A percentile compares a stretch with the other conserved stretches of the same genome.
Conservation (phyloP, 2,329 filamentous ascomycete species). For the Xylariaceae sp. region DNA sequence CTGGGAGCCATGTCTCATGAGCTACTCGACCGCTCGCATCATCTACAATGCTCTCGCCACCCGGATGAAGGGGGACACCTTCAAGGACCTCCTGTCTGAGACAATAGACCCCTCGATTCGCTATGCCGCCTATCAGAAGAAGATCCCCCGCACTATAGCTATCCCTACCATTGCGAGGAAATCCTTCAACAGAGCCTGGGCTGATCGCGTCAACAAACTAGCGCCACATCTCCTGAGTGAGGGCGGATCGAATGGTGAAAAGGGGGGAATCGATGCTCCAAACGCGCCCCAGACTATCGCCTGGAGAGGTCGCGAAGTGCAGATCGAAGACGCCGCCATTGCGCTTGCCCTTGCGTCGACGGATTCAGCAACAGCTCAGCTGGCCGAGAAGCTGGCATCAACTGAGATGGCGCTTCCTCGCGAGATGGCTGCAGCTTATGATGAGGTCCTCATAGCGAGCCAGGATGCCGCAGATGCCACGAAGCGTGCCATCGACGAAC, state of each 20-base stretch:
- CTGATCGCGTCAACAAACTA: constrained; percentile 60
- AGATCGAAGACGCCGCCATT: constrained; percentile 88
- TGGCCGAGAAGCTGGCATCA: constrained; percentile 41
- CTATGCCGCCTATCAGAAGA: constrained; percentile 88
- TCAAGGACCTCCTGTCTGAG: constrained; percentile 76
- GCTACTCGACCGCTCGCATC: constrained; percentile 69
- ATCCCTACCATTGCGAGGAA: constrained; percentile 71
- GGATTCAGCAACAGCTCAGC: constrained; percentile 40
- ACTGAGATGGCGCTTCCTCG: constrained; percentile 39
- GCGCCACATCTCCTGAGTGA: constrained; percentile 62
- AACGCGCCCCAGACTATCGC: constrained; percentile 66
- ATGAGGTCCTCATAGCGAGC: constrained; percentile 79
- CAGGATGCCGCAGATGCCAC: constrained; percentile 93
- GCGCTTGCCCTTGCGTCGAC: constrained; percentile 74
- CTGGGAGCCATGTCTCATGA: constrained; percentile 72
- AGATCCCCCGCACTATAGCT: constrained; percentile 76
- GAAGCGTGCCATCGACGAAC: constrained; percentile 86
- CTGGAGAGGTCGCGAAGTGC: constrained; percentile 80
- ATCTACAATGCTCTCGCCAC: constrained; percentile 73
- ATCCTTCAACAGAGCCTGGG: constrained; percentile 62
- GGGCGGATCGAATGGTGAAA: constrained; percentile 38
- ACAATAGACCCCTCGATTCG: constrained; percentile 90
- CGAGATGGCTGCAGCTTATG: constrained; percentile 79
- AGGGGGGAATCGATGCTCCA: constrained; percentile 41
- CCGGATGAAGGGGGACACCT: constrained; percentile 62